Percentiles rank a stretch among this genome's conserved stretches.
These are phyloP conservation scores for Aspergillus conjunctus DNA, from an alignment of 495 filamentous ascomycete species.

Conservation along the genomic window DNA sequence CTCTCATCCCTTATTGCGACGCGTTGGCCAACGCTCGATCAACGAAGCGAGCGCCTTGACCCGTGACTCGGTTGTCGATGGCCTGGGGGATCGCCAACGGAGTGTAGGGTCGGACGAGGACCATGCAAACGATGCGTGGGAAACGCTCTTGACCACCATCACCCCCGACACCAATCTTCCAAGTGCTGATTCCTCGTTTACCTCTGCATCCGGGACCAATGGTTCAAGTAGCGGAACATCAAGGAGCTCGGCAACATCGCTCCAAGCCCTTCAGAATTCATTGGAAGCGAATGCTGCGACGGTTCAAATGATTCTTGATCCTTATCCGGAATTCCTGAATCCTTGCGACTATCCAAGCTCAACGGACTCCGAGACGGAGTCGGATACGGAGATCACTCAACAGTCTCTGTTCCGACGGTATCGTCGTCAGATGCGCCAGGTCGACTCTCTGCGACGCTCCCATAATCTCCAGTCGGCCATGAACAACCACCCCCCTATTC, in stretches of 20 bases:
- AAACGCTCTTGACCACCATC: conserved; percentile 76
- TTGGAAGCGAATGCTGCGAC: conserved; percentile 25
- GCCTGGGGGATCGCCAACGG: conserved; percentile 79
- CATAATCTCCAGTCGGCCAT: conserved; percentile 38
- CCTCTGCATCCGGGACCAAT: conserved; percentile 54
- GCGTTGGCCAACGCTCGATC: conserved; percentile 32
- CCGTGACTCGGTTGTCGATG: conserved; percentile 55
- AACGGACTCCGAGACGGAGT: conserved; percentile 39
- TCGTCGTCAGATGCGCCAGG: conserved; percentile 25
- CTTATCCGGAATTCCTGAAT: conserved; percentile 45
- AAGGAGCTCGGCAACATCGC: conserved; percentile 42
- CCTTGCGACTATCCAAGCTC: conserved; percentile 47
- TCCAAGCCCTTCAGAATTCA: conserved; percentile 31
- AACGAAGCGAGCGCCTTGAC: conserved; percentile 24
- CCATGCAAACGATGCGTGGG: conserved; percentile 64
- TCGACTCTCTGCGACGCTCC: conserved; percentile 31
- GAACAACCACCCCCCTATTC: conserved; percentile 44
- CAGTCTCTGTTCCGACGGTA: conserved; percentile 27
- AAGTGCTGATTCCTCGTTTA: conserved; percentile 79
- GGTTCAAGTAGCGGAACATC: conserved; percentile 30
- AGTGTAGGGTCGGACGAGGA: conserved; percentile 75
- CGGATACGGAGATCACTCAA: conserved; percentile 31
- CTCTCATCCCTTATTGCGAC: conserved; percentile 26
- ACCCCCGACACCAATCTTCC: conserved; percentile 78
- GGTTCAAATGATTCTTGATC: conserved; percentile 39